These are phyloP conservation scores for Euphorbia lathyris DNA, from an alignment of 345 rosid genomes.

Conservation along the genomic window DNA sequence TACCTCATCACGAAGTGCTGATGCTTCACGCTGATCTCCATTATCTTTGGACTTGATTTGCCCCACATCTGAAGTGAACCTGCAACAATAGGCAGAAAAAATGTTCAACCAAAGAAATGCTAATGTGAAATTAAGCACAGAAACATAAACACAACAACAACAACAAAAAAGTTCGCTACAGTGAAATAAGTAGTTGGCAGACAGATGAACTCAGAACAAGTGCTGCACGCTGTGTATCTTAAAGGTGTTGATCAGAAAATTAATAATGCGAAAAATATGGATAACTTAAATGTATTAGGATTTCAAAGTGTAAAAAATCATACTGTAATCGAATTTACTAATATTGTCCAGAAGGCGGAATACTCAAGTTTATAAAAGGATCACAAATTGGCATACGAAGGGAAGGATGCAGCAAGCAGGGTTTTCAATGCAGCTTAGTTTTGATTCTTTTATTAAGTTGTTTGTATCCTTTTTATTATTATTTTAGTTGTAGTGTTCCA, in stretches of 20 bases:
- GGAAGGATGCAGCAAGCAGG: neutral
- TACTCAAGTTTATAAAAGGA: neutral
- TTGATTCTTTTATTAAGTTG: neutral
- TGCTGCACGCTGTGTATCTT: neutral
- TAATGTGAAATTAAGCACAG: neutral
- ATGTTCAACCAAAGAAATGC: constrained; percentile 12
- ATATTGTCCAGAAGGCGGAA: neutral
- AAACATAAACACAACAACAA: too few relatives aligned
- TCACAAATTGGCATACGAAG: neutral
- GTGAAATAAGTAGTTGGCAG: neutral
- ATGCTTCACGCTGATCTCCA: constrained; percentile 86
- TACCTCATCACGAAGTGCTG: constrained; percentile 98
- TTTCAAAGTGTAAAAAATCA: neutral
- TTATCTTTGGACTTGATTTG: constrained; percentile 50
- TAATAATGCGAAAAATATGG: neutral
- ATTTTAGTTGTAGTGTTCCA: neutral
- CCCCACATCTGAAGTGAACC: constrained; percentile 65
- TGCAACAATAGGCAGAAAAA: constrained; percentile 23
- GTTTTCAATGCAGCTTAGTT: neutral
- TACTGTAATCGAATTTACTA: neutral
- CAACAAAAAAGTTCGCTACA: neutral
- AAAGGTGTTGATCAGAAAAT: neutral
- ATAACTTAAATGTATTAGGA: neutral
- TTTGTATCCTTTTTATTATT: neutral
- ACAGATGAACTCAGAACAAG: neutral